A percentile compares a stretch with the other conserved stretches of the same genome.
These are phyloP conservation scores for Clarireedia sp. DNA, from an alignment of 2,329 filamentous ascomycete species.

Conservation along the genomic window DNA sequence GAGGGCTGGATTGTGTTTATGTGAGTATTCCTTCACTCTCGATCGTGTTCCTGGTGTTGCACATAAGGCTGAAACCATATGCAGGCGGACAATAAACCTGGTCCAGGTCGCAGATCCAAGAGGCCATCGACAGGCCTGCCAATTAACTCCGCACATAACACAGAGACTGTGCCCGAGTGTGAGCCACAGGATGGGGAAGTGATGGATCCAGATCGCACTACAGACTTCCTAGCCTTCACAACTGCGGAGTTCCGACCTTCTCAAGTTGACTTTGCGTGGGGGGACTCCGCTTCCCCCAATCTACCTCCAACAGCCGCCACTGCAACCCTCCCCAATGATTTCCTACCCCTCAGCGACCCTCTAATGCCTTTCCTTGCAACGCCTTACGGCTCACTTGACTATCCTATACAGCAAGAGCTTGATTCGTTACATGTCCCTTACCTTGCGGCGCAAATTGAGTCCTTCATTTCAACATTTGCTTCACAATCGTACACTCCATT, in stretches of 20 bases:
- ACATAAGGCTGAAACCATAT: neutral
- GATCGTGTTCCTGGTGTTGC: neutral
- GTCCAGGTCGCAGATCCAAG: too few relatives aligned
- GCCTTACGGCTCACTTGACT: slow-evolving; percentile 11
- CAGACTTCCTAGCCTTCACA: too few relatives aligned
- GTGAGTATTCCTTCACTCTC: slow-evolving; percentile 8
- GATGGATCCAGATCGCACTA: too few relatives aligned
- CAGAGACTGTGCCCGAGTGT: too few relatives aligned
- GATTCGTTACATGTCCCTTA: slow-evolving; percentile 9
- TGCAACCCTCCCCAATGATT: neutral
- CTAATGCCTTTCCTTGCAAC: neutral
- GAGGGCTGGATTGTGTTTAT: slow-evolving; percentile 16
- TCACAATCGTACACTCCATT: slow-evolving; percentile 15
- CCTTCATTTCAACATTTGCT: slow-evolving; percentile 9
- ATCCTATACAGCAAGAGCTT: neutral
- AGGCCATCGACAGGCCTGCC: neutral
- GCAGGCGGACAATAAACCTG: too few relatives aligned
- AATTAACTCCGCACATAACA: neutral
- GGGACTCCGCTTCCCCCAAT: neutral
- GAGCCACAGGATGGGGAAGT: too few relatives aligned
- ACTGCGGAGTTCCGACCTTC: neutral
- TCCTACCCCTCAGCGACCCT: neutral
- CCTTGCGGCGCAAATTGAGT: slow-evolving; percentile 12
- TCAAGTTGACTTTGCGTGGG: neutral
- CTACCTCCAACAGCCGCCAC: too few relatives aligned